These are phyloP conservation scores for Lophiostoma macrostomum DNA, from an alignment of 495 filamentous ascomycete species.

Conservation along the genomic window DNA sequence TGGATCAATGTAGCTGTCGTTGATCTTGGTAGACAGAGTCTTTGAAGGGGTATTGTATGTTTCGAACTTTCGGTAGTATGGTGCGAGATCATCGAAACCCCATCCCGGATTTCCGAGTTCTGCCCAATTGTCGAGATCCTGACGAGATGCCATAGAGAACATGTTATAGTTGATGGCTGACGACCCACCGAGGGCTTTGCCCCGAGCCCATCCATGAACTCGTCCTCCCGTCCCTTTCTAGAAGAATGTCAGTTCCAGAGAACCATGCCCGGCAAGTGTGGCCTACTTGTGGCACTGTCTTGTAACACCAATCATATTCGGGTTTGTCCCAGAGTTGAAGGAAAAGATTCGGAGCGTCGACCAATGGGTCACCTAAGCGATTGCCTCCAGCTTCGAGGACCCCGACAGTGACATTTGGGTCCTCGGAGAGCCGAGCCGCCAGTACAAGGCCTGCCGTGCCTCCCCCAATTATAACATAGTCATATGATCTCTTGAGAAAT, in stretches of 20 bases:
- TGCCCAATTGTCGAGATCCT: slow-evolving; percentile 52
- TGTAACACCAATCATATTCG: slow-evolving; percentile 56
- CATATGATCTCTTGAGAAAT: slow-evolving; percentile 27
- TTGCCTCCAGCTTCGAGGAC: slow-evolving; percentile 51
- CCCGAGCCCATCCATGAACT: slow-evolving; percentile 42
- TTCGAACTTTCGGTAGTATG: slow-evolving; percentile 46
- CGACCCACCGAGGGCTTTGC: slow-evolving; percentile 57
- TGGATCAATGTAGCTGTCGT: slow-evolving; percentile 20
- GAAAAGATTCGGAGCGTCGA: slow-evolving; percentile 46
- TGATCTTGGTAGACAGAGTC: slow-evolving; percentile 32
- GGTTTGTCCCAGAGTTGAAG: slow-evolving; percentile 39
- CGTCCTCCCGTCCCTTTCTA: slow-evolving; percentile 21
- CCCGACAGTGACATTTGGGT: slow-evolving; percentile 43
- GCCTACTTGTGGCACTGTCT: slow-evolving; percentile 48
- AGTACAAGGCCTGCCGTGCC: slow-evolving; percentile 38
- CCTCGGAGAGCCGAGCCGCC: slow-evolving; percentile 35
- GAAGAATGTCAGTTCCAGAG: background rate
- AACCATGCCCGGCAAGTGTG: background rate
- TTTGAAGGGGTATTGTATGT: slow-evolving; percentile 44
- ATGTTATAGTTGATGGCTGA: slow-evolving; percentile 55
- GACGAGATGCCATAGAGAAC: slow-evolving; percentile 44
- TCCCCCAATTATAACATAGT: slow-evolving; percentile 36
- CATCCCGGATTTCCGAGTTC: slow-evolving; percentile 54
- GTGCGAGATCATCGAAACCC: slow-evolving; percentile 49
- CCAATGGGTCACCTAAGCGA: slow-evolving; percentile 42